phyloP scores from a whole-genome alignment of 192 early-diverging fungal species.

The Jimgerdemannia flammicorona region DNA sequence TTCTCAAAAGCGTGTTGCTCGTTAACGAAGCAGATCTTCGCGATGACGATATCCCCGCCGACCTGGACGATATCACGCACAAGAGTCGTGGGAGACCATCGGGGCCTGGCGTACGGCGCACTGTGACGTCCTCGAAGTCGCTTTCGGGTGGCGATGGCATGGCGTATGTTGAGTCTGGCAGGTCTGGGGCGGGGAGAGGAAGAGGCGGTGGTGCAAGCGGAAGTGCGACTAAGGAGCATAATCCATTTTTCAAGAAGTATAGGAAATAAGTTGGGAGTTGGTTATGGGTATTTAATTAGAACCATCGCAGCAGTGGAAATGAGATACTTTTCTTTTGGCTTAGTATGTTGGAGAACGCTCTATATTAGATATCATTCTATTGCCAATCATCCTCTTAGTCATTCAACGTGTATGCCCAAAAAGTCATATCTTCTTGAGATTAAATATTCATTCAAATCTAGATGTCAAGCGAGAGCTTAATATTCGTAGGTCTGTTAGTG shows the following conservation, averaged over 20 bases:
- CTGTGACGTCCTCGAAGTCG: slow-evolving; percentile 69
- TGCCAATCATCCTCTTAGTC: too few species aligned
- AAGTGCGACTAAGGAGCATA: slow-evolving; percentile 13
- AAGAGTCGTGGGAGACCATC: slow-evolving; percentile 30
- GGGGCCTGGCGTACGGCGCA: slow-evolving; percentile 42
- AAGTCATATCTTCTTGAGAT: too few species aligned
- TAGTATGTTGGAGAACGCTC: too few species aligned
- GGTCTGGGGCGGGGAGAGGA: slow-evolving; percentile 5
- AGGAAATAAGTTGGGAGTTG: slow-evolving; percentile 6
- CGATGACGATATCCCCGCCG: slow-evolving; percentile 52
- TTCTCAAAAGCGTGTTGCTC: slow-evolving; percentile 82
- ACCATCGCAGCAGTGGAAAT: too few species aligned
- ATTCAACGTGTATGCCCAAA: too few species aligned
- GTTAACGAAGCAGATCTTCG: slow-evolving; percentile 64
- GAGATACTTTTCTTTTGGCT: too few species aligned
- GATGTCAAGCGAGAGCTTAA: too few species aligned
- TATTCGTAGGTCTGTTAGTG: too few species aligned
- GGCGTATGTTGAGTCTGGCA: slow-evolving; percentile 80
- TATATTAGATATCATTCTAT: too few species aligned
- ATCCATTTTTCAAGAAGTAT: slow-evolving; percentile 20
- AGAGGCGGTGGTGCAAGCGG: slow-evolving; percentile 17
- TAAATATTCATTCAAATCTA: too few species aligned
- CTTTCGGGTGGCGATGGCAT: slow-evolving; percentile 89
- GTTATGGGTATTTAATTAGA: too few species aligned
- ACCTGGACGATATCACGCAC: slow-evolving; percentile 41